Base-by-base conservation (phyloP, 768 basidiomycete genomes). In the Leccinellum luteum region DNA sequence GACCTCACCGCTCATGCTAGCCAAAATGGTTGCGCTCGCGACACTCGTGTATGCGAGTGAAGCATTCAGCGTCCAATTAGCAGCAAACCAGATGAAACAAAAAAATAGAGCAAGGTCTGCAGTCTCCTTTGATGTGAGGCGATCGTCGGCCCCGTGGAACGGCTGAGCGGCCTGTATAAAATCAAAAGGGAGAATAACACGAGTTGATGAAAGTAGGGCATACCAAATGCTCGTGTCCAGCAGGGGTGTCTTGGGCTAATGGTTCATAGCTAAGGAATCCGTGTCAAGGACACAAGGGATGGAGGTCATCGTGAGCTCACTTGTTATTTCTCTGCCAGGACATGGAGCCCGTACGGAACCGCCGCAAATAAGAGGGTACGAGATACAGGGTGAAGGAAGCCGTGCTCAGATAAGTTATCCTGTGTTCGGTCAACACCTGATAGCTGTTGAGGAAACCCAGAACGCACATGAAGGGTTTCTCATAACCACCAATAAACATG, bases 41-140 rank as follows among this genome's bases (percentile, higher is more conserved):
- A 98, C 95, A 65, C 87, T 93, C 2, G 96, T 98, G 69, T 87
- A 90, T 30, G 83, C 86, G 47, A 98, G 78, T 19, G 90, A 79
- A 1, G 86, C 87, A 68, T 95, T 97, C 30, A 96, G 76, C 12
- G 85, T 72, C 92, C 94, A 98, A 67, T 98, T 98, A 13, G 96
- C 96, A 35, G 86, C 77, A 66, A 99, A 97, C 93, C 95, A 99
- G 34, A 96, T 76, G 57, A 91, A 79, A 70, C 89, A 93, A 73
- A 98, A 98, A 51, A 80, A 73, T 6, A 84, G 75, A 4, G 96
- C 92, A 13, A 99, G 79, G 38, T 81, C 73, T 7, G 87, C 86
- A 0, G 97, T 98, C 74, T 97, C 86, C 47, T 68, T 69, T 3
- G 73, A 73, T 2, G 86, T 86, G 32, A 94, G 72, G 31, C 81